Evolutionary conservation across 768 basidiomycete species (phyloP), one percentile per base, ranked within the genome.

Genomic region (Rhizopogon vesiculosus): DNA sequence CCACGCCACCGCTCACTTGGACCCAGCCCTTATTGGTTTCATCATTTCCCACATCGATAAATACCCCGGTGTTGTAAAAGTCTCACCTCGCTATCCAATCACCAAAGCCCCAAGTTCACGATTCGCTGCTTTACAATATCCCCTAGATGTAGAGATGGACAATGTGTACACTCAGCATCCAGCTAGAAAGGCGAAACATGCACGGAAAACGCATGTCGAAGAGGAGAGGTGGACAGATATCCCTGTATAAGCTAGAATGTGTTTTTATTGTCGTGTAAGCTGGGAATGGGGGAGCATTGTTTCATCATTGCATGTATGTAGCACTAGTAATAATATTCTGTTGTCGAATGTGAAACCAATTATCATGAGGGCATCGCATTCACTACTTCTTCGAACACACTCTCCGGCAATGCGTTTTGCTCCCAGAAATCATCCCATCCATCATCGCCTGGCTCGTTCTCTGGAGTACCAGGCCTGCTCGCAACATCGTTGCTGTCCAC

Each of bases 391-490:
- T 48, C 46, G 9, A 48, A 71, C 41, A 68, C 61, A 42, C 74
- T 74, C n/a, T 76, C 74, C 28, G 75, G 69, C 44, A 77, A 65
- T 22, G 71, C 64, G 46, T 79, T 74, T 35, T 69, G 66, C 42
- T 68, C 71, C 77, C 77, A 80, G 54, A 73, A 77, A 51, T 58
- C 61, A 18, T 80, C 77, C 80, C 81, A 82, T 56, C 82, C 77
- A 56, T 80, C 78, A 43, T 70, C 67, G 25, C 66, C 65, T 8
- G 64, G 59, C 41, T 65, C 57, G 42, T 53, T 67, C 65, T 55
- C 69, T 61, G 56, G 68, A 59, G 61, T 64, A 52, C 28, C 49
- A 46, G 58, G 49, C 53, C 51, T 58, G 33, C 41, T 56, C 22
- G 61, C 63, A 3, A 56, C 18, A 41, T 62, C 57, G 15, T 60